These are phyloP conservation scores for Diaporthe eres DNA, from an alignment of 2,329 filamentous ascomycete genomes.

Conservation along the genomic window DNA sequence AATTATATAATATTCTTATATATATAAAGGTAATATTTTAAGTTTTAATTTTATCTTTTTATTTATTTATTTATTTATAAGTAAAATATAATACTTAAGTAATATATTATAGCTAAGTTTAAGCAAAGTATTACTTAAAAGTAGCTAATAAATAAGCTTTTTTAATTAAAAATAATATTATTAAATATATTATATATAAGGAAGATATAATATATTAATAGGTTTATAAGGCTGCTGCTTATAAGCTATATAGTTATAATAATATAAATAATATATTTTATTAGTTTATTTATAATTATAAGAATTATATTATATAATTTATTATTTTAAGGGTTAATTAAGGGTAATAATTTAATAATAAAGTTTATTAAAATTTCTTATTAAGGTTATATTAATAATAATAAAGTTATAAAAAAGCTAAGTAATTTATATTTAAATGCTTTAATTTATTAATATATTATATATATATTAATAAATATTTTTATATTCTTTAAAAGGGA, in stretches of 20 bases:
- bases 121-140: no score
- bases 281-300: conserved; percentile 2
- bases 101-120: background rate
- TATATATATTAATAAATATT: conserved; percentile 16
- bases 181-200: no score
- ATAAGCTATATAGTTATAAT: background rate
- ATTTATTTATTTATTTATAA: conserved; percentile 20
- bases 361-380: no score
- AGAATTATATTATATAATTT: background rate
- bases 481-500: no score
- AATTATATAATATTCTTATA: background rate
- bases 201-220: no score
- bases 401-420: background rate
- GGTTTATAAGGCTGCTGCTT: background rate
- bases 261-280: conserved; percentile 1
- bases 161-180: no score
- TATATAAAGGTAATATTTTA: background rate
- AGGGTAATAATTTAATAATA: background rate
- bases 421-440: background rate
- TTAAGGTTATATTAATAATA: background rate
- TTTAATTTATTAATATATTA: conserved; percentile 9
- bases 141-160: no score
- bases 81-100: background rate
- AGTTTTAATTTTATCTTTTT: background rate
- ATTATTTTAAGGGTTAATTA: background rate